Base-by-base conservation (phyloP, 2,329 filamentous ascomycete genomes). In the Venturia oleaginea region DNA sequence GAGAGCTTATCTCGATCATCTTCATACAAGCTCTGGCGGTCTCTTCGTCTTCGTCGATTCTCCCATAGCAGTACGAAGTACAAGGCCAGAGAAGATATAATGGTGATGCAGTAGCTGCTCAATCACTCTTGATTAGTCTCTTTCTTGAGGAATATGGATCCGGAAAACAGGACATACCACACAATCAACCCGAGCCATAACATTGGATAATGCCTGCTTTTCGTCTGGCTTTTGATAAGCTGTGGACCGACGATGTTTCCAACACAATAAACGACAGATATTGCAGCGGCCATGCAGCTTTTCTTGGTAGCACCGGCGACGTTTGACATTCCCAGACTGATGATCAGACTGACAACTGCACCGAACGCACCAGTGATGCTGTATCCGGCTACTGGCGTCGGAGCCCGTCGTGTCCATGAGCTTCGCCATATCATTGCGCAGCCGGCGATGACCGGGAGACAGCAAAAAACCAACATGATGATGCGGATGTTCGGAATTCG, bases 281-380 rank as follows among this genome's bases (percentile, higher is more conserved):
- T 87, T 0, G 86, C 85, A 0, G 86, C 85, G 0, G 88, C 86
- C 80, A 89, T 90, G 69, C 88, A 86, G 67, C 85, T 88, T 78
- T 91, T 91, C 77, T 92, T 92, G 0, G 88, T 91, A 30, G 88
- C 83, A 0, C 89, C 89, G 0, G 88, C 88, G 0, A 91, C 87
- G 68, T 92, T 92, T 13, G 84, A 83, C 79, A 84, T 84, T 0
- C 82, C 83, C 2, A 85, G 70, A 0, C 78, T 79, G 59, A 86
- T 84, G 2, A 82, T 80, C 27, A 84, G 76, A 57, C 84, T 87
- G 0, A 89, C 88, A 0, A 89, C 87, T 0, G 84, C 85, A 0
- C 88, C 88, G 67, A 91, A 91, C 67, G 87, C 89, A 0, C 89
- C 88, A 1, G 87, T 87, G 40, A 92, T 81, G 0, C 85, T 84